Base-by-base conservation (phyloP, 1,284 basidiomycete species). In the Porodaedalea pini region DNA sequence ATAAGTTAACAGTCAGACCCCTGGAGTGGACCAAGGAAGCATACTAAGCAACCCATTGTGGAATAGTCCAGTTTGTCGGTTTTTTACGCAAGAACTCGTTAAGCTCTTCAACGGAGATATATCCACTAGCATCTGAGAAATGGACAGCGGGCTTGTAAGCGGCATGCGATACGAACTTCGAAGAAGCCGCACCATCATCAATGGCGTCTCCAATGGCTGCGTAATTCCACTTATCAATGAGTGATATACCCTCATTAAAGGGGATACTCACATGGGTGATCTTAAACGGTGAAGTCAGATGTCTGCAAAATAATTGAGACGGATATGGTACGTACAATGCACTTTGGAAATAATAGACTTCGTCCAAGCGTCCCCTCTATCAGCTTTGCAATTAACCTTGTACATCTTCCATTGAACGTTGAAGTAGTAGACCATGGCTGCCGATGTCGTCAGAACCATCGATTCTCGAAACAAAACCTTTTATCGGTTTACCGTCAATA, bases 131-230 rank as follows among this genome's bases (percentile, higher is more conserved):
- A 25, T 65, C 64, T 64, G 34, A 25, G 17, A 7, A 23, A 10
- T 17, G 19, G 11, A 19, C 25, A 17, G n/a, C 25, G 40, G 41
- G 17, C 17, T 21, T 1, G 17, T 21, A 19, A 7, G 8, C 32
- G 27, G 13, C 27, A 37, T 37, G 13, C 8, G 37, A 39, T 25
- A 13, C 36, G 29, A 53, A 48, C 2, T 10, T n/a, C 32, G 32
- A 34, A 13, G 2, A 45, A 10, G 3, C 4, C 34, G 37, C 40
- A 63, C 62, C 62, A 21, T 63, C 60, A 31, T 64, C 64, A 11
- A 65, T 64, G 21, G 64, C 64, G 21, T 64, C 64, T 8, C 63
- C 61, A 23, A 65, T 65, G 17, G 64, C 64, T 59, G 49, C 23
- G 47, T 8, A 45, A 15, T 40, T 21, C 4, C 31, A 43, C 40